These are phyloP conservation scores for Debaryomyces coudertii DNA, from an alignment of 1,139 yeast genomes.

Conservation along the genomic window DNA sequence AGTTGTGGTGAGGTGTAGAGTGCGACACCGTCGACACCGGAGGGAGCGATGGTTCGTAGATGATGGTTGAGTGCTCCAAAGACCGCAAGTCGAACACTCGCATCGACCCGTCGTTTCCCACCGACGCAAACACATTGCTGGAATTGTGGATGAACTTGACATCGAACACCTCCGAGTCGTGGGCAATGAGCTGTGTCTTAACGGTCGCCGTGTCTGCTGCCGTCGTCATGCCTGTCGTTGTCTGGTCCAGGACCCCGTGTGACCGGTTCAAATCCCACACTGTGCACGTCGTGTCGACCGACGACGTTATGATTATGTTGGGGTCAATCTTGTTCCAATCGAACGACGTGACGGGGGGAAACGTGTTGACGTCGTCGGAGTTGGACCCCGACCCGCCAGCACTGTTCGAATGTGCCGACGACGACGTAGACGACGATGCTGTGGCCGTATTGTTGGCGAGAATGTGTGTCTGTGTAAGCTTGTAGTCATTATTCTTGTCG, in stretches of 20 bases:
- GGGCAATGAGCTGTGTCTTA: constrained; percentile 93
- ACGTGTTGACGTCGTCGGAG: constrained; percentile 46
- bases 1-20: constrained; percentile 26
- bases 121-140: constrained; percentile 83
- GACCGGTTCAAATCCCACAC: constrained; percentile 79
- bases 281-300: constrained; percentile 96
- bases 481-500: constrained; percentile 35
- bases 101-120: constrained; percentile 95
- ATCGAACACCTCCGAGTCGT: constrained; percentile 93
- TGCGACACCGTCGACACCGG: constrained; percentile 30
- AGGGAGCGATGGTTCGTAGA: constrained; percentile 62
- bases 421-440: constrained; percentile 15
- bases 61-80: constrained; percentile 90
- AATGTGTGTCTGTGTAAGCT: constrained; percentile 42
- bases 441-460: constrained; percentile 44
- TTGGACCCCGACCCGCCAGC: constrained; percentile 8
- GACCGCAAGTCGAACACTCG: constrained; percentile 88
- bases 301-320: constrained; percentile 74
- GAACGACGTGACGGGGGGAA: constrained; percentile 88
- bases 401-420: constrained; percentile 9
- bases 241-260: constrained; percentile 18
- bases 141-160: constrained; percentile 81
- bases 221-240: constrained; percentile 15
- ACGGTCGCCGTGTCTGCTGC: constrained; percentile 66
- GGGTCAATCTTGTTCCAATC: constrained; percentile 88